Evolutionary conservation across 805 yeast genomes (phyloP), one percentile per base, ranked within the genome.

Genomic region (Naumovozyma dairenensis): DNA sequence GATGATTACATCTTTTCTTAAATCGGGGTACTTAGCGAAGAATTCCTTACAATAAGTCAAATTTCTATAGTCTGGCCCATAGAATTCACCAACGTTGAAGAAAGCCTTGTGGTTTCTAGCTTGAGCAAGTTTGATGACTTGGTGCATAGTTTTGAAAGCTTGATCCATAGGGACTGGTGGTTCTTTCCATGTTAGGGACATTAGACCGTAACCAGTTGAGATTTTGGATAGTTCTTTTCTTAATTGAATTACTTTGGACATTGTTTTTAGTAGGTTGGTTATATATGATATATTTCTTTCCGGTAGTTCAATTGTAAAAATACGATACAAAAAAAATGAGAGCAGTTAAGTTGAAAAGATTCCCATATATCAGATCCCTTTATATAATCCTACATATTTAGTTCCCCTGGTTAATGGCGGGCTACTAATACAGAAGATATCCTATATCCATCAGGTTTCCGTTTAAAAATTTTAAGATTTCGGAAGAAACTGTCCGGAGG

Each of bases 1-100:
- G 28, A 84, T 51, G 14, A 72, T 60, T 29, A 77, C 74, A 40
- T 78, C 64, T 33, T 69, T 59, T 33, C 76, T 67, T 33, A 62
- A 60, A 30, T 71, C 77, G 2, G 85, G 80, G 39, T 70, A 62
- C 19, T 62, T 54, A n/a, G 51, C 64, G 45, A 81, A 71, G 51
- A 80, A 84, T 6, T 65, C 69, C 30, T 68, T 61, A 26, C 82
- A 53, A 36, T 72, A 65, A 45, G 67, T 58, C 61, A 85, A 60
- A 49, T 81, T 82, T 39, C 60, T 57, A 30, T 47, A 60, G 21
- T 63, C 51, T 4, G 62, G 57, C 12, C 93, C 93, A 47, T 85
- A 84, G 50, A 84, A 82, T 47, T 78, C 92, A 38, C 92, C 92
- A 18, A 74, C 76, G 49, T 83, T 83, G 56, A 81, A 60, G 38